Evolutionary conservation across 2,329 filamentous ascomycete species (phyloP).

Genomic region (Sordariomycetes sp.): DNA sequence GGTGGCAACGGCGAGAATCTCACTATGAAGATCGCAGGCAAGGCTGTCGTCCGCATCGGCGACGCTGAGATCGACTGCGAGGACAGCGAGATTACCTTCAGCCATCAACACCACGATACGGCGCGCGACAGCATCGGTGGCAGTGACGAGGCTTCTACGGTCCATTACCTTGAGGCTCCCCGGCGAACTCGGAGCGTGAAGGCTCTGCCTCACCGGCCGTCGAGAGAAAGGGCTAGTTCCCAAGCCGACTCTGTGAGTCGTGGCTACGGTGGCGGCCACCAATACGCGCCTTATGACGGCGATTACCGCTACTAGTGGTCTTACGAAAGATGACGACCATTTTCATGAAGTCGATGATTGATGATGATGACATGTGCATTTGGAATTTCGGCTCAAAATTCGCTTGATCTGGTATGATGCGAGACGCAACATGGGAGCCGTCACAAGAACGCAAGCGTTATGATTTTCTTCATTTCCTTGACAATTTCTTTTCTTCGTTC

Average conservation of each 20-base stretch:
- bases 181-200: constrained; percentile 32
- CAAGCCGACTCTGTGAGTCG: constrained; percentile 36
- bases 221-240: constrained; percentile 33
- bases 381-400: too few species aligned
- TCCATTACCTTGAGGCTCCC: constrained; percentile 40
- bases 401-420: too few species aligned
- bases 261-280: constrained; percentile 19
- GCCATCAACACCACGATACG: too few species aligned
- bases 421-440: too few species aligned
- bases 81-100: constrained; percentile 51
- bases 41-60: constrained; percentile 45
- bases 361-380: constrained; percentile 7
- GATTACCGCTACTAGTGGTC: too few species aligned
- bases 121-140: constrained; percentile 21
- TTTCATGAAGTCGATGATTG: constrained; percentile 6
- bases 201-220: constrained; percentile 27
- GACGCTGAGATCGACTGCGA: constrained; percentile 52
- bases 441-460: too few species aligned
- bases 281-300: constrained; percentile 14
- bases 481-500: too few species aligned
- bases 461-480: too few species aligned
- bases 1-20: constrained; percentile 46
- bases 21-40: constrained; percentile 50
- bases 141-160: constrained; percentile 42
- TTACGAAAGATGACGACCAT: constrained; percentile 3